Evolutionary conservation across 371 early-diverging fungal species (phyloP), one percentile per base, ranked within the genome.

Genomic region (Ecytonucleospora hepatopenaei): DNA sequence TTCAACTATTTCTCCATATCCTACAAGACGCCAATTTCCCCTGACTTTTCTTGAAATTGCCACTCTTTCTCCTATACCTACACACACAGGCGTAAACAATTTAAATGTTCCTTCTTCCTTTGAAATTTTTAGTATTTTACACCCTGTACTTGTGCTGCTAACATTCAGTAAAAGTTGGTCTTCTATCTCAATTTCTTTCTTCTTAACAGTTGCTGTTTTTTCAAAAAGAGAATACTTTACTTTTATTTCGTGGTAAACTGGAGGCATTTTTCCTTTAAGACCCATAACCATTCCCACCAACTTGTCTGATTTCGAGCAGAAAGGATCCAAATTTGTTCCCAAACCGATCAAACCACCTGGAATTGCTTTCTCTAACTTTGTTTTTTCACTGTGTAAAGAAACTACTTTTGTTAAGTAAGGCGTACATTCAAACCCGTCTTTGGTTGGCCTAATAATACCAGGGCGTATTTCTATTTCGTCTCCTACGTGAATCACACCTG

Each of bases 261-360:
- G 86, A 21, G 99, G 97, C 48, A 97, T 84, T 59, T 86, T 86
- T 56, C 94, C 97, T 40, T 90, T 89, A 48, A 87, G 82, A 21
- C 99, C 98, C 72, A 99, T 83, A 0, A 97, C 94, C 78, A 96
- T 93, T 68, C 99, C 99, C 55, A 95, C 91, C 54, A 99, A 84
- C 79, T 91, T 89, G 85, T 99, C 97, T 60, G 89, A 91, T 83
- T 94, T 88, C 83, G 95, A 95, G 51, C 94, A 84, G 15, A 90
- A 88, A 34, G 99, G 98, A 82, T 99, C 99, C 78, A 97, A 86
- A 71, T 87, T 83, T 33, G 99, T 97, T 66, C 98, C 97, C 58
- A 99, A 95, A 84, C 94, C 97, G 73, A 99, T 97, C 57, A 99
- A 84, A 68, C 99, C 99, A 68, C 99, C 99, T 27, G 99, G 96